These are phyloP conservation scores for Colletotrichum sp. DNA, from an alignment of 2,329 filamentous ascomycete species.

Conservation along the genomic window DNA sequence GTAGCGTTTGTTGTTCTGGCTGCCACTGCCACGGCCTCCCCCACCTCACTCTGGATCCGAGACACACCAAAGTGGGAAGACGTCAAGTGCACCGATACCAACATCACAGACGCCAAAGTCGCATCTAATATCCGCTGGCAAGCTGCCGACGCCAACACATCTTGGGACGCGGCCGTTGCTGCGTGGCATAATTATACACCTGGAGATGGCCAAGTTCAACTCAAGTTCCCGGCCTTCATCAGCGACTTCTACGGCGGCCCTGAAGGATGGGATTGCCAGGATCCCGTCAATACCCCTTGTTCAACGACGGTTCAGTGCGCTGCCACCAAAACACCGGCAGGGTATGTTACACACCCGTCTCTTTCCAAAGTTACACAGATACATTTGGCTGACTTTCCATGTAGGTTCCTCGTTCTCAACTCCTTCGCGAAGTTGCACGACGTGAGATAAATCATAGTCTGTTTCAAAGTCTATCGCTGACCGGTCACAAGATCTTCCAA, in stretches of 20 bases:
- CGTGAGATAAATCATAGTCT: not conserved
- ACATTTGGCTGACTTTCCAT: not conserved
- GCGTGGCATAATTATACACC: not conserved
- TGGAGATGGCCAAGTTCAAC: not conserved
- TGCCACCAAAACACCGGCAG: not conserved
- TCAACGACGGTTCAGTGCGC: slow-evolving; percentile 1
- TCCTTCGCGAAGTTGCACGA: not conserved
- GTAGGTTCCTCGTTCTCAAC: not conserved
- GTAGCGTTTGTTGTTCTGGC: not conserved
- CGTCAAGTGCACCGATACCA: not conserved
- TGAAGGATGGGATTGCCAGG: slow-evolving; percentile 6
- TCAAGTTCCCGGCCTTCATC: not conserved
- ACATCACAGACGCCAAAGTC: slow-evolving; percentile 11
- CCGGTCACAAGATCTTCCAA: not conserved
- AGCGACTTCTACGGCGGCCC: slow-evolving; percentile 9
- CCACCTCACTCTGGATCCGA: not conserved
- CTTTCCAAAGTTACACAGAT: too few relatives aligned
- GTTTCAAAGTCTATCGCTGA: not conserved
- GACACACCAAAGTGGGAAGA: not conserved
- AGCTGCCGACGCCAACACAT: not conserved
- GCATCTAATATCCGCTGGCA: not conserved
- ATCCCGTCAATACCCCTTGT: not conserved
- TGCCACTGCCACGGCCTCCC: not conserved
- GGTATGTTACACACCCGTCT: not conserved
- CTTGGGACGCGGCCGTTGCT: not conserved